Base-by-base conservation (phyloP, 768 basidiomycete species). In the Phaeotremella skinneri region DNA sequence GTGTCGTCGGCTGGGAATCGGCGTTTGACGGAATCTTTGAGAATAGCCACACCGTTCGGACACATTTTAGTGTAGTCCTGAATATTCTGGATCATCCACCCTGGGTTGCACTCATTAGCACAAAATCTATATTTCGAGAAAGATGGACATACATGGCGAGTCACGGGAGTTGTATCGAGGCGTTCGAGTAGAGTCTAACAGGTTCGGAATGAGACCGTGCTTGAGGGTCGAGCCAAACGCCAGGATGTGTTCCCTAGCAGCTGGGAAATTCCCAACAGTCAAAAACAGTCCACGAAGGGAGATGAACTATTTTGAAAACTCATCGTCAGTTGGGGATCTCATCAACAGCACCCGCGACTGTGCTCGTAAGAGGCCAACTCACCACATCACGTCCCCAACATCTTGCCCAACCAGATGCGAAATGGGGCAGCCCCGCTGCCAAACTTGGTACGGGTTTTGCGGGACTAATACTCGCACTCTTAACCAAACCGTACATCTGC, bases 1-100 rank as follows among this genome's bases (percentile, higher is more conserved):
- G 85, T 87, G 65, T 96, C 94, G 70, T 97, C 90, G 71, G 83
- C 82, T 0, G 94, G 96, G 81, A 99, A 99, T 26, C 96, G 86
- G n/a, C 96, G 85, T 75, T 86, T 89, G 56, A 98, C 86, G 2
- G 80, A 79, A 68, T 94, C 91, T 1, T 85, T 81, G 29, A 98
- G 83, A 56, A 98, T 82, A 0, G 85, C 79, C 27, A 87, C 70
- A 0, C 96, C 96, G 62, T 91, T 87, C 0, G 96, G 93, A 0
- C 88, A 90, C 75, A 82, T 86, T 47, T 79, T 79, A 21, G 84
- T 86, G 74, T 97, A 98, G 75, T 98, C 92, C 70, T 98, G 96
- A 55, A 99, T 96, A 72, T 89, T 96, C 75, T 99, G 94, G 58
- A 97, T 76, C 89, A 98, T 94, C 91, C 92, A 98, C 94, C 73